Conservation (phyloP, 768 basidiomycete species). For the Hemileccinum rubropunctum region DNA sequence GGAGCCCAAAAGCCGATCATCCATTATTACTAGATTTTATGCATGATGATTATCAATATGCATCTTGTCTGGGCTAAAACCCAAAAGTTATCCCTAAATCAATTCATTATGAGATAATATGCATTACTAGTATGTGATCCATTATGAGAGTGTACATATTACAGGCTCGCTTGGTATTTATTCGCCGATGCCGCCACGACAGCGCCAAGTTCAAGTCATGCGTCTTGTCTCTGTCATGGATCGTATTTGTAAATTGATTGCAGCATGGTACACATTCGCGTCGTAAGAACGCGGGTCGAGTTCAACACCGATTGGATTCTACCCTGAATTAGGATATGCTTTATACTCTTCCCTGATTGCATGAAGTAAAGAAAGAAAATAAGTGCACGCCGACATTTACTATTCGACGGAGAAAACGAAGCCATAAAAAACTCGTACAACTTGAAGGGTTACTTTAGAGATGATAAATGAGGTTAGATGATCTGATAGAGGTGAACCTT, state of each 20-base stretch:
- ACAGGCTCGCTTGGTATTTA: too few species aligned
- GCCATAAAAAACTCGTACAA: conserved; percentile 14
- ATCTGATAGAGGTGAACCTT: not conserved
- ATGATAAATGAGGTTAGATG: not conserved
- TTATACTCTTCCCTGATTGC: not conserved
- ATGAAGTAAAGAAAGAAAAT: not conserved
- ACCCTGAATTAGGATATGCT: not conserved
- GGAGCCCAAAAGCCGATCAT: too few species aligned
- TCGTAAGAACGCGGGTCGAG: not conserved
- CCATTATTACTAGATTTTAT: too few species aligned
- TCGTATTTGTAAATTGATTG: not conserved
- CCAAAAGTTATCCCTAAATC: too few species aligned
- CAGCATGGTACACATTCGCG: not conserved
- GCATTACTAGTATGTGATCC: too few species aligned
- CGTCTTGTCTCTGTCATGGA: not conserved
- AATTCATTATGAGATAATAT: too few species aligned
- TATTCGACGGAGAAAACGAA: not conserved
- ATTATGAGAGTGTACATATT: too few species aligned
- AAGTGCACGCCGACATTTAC: not conserved
- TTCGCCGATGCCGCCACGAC: too few species aligned
- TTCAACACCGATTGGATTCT: not conserved
- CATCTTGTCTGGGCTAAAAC: too few species aligned
- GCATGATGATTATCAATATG: too few species aligned
- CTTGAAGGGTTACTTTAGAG: not conserved
- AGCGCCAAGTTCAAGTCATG: too few species aligned